These are phyloP conservation scores for Albugo laibachii DNA, from an alignment of 352 stramenopile genomes.

Conservation along the genomic window DNA sequence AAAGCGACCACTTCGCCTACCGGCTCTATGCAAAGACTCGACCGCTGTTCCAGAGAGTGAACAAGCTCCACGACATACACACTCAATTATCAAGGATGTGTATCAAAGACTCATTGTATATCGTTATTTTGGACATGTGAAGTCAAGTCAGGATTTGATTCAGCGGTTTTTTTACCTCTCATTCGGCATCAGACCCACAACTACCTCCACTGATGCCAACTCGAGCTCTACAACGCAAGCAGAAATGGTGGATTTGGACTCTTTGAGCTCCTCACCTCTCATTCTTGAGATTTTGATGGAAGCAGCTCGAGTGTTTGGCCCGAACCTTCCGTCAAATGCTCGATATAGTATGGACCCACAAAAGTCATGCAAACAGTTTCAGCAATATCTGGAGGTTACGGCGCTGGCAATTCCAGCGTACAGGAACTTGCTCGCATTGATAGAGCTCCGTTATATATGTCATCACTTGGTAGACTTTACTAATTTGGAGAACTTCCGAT, in stretches of 20 bases:
- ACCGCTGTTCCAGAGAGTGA: no score
- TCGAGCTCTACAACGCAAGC: neutral
- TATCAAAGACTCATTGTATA: slow-evolving; percentile 40
- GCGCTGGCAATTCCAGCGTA: slow-evolving; percentile 48
- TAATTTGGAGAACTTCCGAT: slow-evolving; percentile 24
- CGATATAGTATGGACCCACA: neutral
- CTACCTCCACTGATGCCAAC: slow-evolving; percentile 22
- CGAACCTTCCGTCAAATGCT: neutral
- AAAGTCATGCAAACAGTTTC: neutral
- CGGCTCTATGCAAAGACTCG: no score
- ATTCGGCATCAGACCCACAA: slow-evolving; percentile 35
- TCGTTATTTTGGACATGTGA: slow-evolving; percentile 47
- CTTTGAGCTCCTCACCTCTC: slow-evolving; percentile 28
- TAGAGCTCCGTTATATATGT: slow-evolving; percentile 66
- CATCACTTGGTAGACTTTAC: slow-evolving; percentile 56
- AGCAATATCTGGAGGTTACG: slow-evolving; percentile 18
- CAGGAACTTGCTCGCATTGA: slow-evolving; percentile 35
- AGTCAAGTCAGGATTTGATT: slow-evolving; percentile 48
- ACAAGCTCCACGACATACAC: slow-evolving; percentile 11
- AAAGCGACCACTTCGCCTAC: slow-evolving; percentile 6
- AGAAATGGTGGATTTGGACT: slow-evolving; percentile 8
- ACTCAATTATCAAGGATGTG: slow-evolving; percentile 50
- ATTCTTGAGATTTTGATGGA: slow-evolving; percentile 60
- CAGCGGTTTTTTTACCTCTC: slow-evolving; percentile 68
- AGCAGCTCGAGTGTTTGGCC: slow-evolving; percentile 44